phyloP scores from a whole-genome alignment of 192 early-diverging fungal species.

The Pecoramyces ruminantium region DNA sequence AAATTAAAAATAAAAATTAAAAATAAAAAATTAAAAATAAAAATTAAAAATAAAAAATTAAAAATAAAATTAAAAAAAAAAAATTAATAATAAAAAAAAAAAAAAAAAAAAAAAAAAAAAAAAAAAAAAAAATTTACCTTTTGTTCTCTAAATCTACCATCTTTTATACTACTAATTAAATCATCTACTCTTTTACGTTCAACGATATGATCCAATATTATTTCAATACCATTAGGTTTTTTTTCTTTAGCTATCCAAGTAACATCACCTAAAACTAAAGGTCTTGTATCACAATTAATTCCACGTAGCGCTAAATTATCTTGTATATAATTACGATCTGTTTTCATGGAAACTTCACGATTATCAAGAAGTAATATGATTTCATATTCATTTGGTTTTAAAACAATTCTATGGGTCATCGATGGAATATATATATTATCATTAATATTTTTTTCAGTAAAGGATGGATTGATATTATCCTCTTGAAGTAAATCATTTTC shows the following conservation, averaged over 20 bases:
- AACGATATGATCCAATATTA: constrained; percentile 69
- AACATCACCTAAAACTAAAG: constrained; percentile 72
- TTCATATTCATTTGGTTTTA: constrained; percentile 15
- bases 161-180: constrained; percentile 74
- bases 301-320: constrained; percentile 38
- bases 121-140: constrained; percentile 28
- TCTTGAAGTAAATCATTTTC: background rate
- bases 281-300: constrained; percentile 30
- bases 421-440: background rate
- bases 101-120: background rate
- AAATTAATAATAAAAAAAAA: background rate
- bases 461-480: background rate
- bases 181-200: constrained; percentile 94
- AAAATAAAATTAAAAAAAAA: background rate
- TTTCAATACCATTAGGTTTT: constrained; percentile 14
- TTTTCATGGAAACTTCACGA: constrained; percentile 55
- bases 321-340: constrained; percentile 57
- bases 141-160: constrained; percentile 84
- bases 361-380: constrained; percentile 53
- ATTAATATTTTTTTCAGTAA: background rate
- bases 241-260: constrained; percentile 59
- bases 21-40: too few relatives aligned
- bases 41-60: too few relatives aligned
- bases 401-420: background rate
- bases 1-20: too few relatives aligned